Evolutionary conservation across 208 protist species (phyloP).

Genomic region (Trypanosoma rangeli): DNA sequence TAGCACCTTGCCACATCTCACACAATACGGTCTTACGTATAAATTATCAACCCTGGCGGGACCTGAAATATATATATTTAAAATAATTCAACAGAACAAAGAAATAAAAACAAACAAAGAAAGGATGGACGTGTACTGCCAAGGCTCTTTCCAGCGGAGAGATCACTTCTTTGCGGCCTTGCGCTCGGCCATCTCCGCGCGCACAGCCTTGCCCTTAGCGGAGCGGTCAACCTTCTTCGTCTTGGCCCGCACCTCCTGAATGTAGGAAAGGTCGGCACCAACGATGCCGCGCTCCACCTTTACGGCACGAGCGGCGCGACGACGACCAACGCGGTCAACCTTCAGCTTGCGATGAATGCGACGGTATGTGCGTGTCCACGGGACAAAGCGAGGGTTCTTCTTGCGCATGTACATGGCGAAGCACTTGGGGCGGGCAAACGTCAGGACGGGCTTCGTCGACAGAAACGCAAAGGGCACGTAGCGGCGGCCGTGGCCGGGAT

Average conservation of each 20-base stretch:
- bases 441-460: conserved; percentile 94
- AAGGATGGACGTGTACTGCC: conserved; percentile 5
- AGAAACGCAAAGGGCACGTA: conserved; percentile 93
- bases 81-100: conserved; percentile 14
- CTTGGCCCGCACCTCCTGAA: conserved; percentile 83
- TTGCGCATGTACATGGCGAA: conserved; percentile 92
- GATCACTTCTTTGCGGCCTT: conserved; percentile 91
- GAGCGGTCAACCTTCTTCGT: conserved; percentile 78
- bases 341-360: conserved; percentile 92
- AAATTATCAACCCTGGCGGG: background rate
- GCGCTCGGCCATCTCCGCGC: conserved; percentile 87
- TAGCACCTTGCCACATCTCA: background rate
- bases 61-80: background rate
- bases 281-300: conserved; percentile 80
- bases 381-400: conserved; percentile 93
- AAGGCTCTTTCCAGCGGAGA: background rate
- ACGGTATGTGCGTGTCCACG: conserved; percentile 93
- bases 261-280: conserved; percentile 88
- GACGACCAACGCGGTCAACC: conserved; percentile 79
- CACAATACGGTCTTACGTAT: background rate
- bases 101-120: conserved; percentile 24
- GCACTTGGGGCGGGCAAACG: conserved; percentile 90
- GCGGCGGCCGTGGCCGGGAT: conserved; percentile 92
- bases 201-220: conserved; percentile 87
- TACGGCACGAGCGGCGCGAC: conserved; percentile 78